Evolutionary conservation across 495 filamentous ascomycete species (phyloP).

Genomic region (Pseudoneurospora amorphoporcata): DNA sequence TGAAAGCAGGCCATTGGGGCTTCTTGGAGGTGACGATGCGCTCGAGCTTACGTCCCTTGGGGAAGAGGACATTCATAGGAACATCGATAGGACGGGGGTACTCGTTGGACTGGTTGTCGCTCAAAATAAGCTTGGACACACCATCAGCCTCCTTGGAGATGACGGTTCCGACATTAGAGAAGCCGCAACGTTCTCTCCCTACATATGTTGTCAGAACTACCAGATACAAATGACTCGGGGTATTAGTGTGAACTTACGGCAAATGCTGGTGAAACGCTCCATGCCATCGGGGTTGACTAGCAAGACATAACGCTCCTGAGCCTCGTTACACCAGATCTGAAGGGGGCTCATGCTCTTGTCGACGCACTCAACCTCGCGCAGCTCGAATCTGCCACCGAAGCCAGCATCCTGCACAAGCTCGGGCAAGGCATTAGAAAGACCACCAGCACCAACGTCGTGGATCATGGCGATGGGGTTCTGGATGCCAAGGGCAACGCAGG

Average conservation of each 20-base stretch:
- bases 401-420: constrained; percentile 89
- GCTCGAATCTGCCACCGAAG: constrained; percentile 78
- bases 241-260: constrained; percentile 33
- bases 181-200: constrained; percentile 79
- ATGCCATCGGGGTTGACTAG: constrained; percentile 68
- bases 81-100: constrained; percentile 77
- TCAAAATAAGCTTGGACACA: constrained; percentile 63
- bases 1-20: constrained; percentile 58
- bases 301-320: constrained; percentile 90
- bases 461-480: constrained; percentile 89
- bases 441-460: constrained; percentile 94
- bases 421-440: constrained; percentile 77
- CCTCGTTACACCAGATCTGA: constrained; percentile 96
- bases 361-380: constrained; percentile 81
- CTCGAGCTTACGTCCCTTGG: constrained; percentile 78
- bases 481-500: constrained; percentile 72
- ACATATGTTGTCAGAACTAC: constrained; percentile 1
- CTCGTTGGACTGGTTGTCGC: constrained; percentile 70
- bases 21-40: constrained; percentile 66
- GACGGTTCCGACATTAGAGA: constrained; percentile 81
- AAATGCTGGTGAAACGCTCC: constrained; percentile 75
- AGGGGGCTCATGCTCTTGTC: constrained; percentile 88
- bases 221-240: not conserved
- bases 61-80: constrained; percentile 85
- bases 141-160: constrained; percentile 50